Percentiles rank a stretch among this genome's conserved stretches.
phyloP scores from a whole-genome alignment of 2,329 filamentous ascomycete species.

The Colletotrichum cereale region DNA sequence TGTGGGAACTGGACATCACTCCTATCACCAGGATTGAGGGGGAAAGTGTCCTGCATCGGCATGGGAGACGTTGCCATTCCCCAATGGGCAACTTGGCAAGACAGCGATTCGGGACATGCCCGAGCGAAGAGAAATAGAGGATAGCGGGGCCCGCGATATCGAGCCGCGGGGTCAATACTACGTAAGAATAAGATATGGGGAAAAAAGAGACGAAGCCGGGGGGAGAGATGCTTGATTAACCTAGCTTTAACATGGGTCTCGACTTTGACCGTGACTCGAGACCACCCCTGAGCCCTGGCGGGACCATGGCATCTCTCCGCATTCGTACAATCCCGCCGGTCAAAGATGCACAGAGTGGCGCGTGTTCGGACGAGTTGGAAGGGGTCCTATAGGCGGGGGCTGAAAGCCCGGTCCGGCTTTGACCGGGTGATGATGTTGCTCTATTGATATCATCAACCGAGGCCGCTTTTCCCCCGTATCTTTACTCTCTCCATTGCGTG shows the following conservation, averaged over 20 bases:
- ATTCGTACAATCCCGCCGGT: neutral
- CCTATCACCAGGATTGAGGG: neutral
- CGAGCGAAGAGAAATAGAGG: constrained; percentile 21
- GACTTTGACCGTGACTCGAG: constrained; percentile 31
- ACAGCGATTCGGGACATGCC: constrained; percentile 32
- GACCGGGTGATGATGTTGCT: constrained; percentile 16
- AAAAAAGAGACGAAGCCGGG: neutral
- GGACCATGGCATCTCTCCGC: constrained; percentile 27
- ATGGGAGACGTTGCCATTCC: constrained; percentile 13
- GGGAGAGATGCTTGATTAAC: constrained; percentile 5
- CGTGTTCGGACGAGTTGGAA: neutral
- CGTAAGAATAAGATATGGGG: neutral
- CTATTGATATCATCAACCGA: constrained; percentile 20
- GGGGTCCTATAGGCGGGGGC: constrained; percentile 24
- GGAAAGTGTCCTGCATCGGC: neutral
- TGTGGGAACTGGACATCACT: neutral
- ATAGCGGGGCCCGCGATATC: neutral
- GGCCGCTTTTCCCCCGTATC: constrained; percentile 13
- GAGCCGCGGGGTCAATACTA: neutral
- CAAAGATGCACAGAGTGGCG: constrained; percentile 11
- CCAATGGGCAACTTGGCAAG: too few relatives aligned
- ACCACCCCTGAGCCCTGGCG: neutral
- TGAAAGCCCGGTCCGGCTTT: constrained; percentile 29
- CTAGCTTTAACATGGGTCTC: constrained; percentile 8
- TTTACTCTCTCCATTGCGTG: neutral